Conservation (phyloP, 352 stramenopile genomes). For the Pythium aristosporum region DNA sequence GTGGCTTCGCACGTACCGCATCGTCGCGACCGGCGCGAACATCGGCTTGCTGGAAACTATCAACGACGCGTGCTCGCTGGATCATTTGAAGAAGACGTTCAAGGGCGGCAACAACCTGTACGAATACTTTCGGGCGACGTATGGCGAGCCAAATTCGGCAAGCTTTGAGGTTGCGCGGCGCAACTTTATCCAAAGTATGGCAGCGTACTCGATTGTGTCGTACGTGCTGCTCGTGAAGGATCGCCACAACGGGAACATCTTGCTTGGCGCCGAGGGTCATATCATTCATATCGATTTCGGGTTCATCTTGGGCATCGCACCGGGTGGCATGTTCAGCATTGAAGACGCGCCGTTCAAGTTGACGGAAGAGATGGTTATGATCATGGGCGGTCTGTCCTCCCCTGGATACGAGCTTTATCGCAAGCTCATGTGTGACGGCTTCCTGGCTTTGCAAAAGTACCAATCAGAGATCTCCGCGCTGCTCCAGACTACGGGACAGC, state of each 20-base stretch:
- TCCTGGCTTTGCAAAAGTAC: constrained; percentile 93
- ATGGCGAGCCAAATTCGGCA: constrained; percentile 38
- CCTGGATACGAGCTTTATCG: constrained; percentile 90
- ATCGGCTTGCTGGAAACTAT: constrained; percentile 96
- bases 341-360: constrained; percentile 99
- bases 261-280: constrained; percentile 94
- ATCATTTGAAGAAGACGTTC: constrained; percentile 96
- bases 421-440: constrained; percentile 91
- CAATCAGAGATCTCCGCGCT: constrained; percentile 92
- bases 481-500: constrained; percentile 93
- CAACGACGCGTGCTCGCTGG: constrained; percentile 94
- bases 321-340: constrained; percentile 96
- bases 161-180: constrained; percentile 70
- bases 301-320: constrained; percentile 98
- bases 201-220: constrained; percentile 96
- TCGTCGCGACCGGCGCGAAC: constrained; percentile 92
- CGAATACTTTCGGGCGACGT: constrained; percentile 87
- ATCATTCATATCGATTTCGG: constrained; percentile 99
- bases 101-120: constrained; percentile 81
- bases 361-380: constrained; percentile 96
- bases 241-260: constrained; percentile 98
- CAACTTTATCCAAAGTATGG: constrained; percentile 95
- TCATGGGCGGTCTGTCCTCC: constrained; percentile 92
- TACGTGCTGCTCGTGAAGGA: constrained; percentile 98
- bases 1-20: constrained; percentile 94